Percentiles rank a stretch among this genome's conserved stretches.
These are phyloP conservation scores for Calendula officinalis DNA, from an alignment of 129 eudicot species.

Conservation along the genomic window DNA sequence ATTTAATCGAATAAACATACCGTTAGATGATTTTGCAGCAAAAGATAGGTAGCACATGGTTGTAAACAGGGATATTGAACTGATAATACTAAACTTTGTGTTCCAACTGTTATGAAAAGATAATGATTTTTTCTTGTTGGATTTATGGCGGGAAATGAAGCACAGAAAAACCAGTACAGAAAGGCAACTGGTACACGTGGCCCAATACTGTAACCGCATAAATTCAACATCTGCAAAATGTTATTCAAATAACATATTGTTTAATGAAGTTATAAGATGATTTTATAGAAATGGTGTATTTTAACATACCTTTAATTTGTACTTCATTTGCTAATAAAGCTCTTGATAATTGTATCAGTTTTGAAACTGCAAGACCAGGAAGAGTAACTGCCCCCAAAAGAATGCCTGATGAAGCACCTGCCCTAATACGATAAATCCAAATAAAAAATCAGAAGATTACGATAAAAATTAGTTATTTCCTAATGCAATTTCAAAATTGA, in stretches of 20 bases:
- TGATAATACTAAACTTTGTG: neutral
- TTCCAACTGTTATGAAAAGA: neutral
- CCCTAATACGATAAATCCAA: constrained; percentile 41
- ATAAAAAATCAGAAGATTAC: neutral
- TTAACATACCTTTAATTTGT: constrained; percentile 49
- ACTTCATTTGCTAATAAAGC: constrained; percentile 38
- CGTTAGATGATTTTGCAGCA: neutral
- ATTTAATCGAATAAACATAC: neutral
- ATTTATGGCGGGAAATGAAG: neutral
- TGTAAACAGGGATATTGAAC: constrained; percentile 38
- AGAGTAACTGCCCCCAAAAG: constrained; percentile 78
- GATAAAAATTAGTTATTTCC: neutral
- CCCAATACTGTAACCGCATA: neutral
- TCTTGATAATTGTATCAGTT: constrained; percentile 63
- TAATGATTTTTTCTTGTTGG: neutral
- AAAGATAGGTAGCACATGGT: constrained; percentile 32
- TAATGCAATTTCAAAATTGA: neutral
- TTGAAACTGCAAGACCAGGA: constrained; percentile 70
- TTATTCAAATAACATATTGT: neutral
- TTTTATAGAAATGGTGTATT: no score
- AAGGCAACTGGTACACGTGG: neutral
- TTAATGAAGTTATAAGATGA: no score
- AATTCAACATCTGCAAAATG: neutral
- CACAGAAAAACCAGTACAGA: neutral
- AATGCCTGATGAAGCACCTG: constrained; percentile 89